These are phyloP conservation scores for Suhomyces sp. DNA, from an alignment of 805 yeast genomes.

Conservation along the genomic window DNA sequence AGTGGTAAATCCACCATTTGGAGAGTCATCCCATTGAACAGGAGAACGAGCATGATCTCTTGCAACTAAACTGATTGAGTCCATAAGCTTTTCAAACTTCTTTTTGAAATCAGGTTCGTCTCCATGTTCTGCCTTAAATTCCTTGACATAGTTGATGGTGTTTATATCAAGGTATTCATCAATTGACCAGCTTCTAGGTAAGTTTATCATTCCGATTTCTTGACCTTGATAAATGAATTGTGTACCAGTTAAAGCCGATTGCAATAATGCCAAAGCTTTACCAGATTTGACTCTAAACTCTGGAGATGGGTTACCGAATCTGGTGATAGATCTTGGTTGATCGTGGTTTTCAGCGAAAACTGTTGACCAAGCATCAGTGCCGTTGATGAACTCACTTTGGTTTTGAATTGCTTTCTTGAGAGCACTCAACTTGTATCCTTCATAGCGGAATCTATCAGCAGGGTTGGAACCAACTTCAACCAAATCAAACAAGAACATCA, in stretches of 20 bases:
- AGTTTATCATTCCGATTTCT: constrained; percentile 56
- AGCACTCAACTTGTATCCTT: constrained; percentile 34
- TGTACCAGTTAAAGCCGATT: constrained; percentile 52
- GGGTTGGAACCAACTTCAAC: constrained; percentile 39
- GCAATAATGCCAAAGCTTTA: constrained; percentile 48
- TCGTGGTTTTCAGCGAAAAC: constrained; percentile 59
- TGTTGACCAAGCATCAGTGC: constrained; percentile 58
- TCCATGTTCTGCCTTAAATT: constrained; percentile 26
- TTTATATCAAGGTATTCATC: constrained; percentile 53
- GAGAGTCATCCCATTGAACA: constrained; percentile 50
- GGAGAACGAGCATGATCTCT: constrained; percentile 59
- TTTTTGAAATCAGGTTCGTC: constrained; percentile 20
- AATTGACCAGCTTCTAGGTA: constrained; percentile 46
- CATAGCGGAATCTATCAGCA: constrained; percentile 34
- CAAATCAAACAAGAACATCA: constrained; percentile 38
- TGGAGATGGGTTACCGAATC: constrained; percentile 48
- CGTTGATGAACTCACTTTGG: constrained; percentile 37
- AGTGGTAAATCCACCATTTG: constrained; percentile 48
- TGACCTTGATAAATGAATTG: constrained; percentile 61
- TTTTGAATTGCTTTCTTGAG: constrained; percentile 32
- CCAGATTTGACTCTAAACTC: constrained; percentile 36
- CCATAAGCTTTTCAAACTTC: constrained; percentile 27
- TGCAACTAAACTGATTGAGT: constrained; percentile 37
- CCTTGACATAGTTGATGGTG: constrained; percentile 41
- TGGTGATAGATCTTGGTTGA: constrained; percentile 52